Evolutionary conservation across 2,329 filamentous ascomycete genomes (phyloP).

Genomic region (Nigrospora sphaerica): DNA sequence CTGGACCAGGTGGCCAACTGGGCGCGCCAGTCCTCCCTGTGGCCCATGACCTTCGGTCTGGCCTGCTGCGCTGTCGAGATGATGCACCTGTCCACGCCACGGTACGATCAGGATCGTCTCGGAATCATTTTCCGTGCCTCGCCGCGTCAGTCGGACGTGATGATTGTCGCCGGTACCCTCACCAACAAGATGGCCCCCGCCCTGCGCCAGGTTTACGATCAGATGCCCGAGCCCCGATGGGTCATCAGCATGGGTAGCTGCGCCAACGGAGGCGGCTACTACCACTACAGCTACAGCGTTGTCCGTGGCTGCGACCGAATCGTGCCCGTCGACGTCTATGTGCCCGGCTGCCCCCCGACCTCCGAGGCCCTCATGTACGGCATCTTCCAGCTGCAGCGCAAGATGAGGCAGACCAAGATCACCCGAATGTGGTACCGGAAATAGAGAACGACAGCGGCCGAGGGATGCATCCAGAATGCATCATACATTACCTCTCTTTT

Average conservation of each 20-base stretch:
- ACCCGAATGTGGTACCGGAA: conserved; percentile 53
- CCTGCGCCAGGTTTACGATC: conserved; percentile 84
- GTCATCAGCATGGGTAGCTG: conserved; percentile 79
- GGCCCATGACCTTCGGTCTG: conserved; percentile 84
- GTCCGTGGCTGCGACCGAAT: conserved; percentile 70
- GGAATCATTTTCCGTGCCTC: conserved; percentile 89
- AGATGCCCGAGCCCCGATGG: conserved; percentile 91
- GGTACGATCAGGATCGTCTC: conserved; percentile 82
- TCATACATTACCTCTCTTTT: neutral
- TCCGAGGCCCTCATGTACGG: conserved; percentile 59
- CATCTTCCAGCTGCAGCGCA: conserved; percentile 70
- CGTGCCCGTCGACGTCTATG: conserved; percentile 74
- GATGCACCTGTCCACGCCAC: conserved; percentile 85
- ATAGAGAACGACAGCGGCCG: conserved; percentile 21
- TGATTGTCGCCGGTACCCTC: conserved; percentile 89
- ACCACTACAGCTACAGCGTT: conserved; percentile 79
- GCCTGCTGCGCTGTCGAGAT: conserved; percentile 88
- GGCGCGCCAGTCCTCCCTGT: conserved; percentile 76
- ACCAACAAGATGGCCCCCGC: conserved; percentile 97
- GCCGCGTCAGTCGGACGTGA: conserved; percentile 81
- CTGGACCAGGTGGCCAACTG: conserved; percentile 77
- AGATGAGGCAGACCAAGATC: conserved; percentile 58
- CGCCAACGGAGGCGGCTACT: conserved; percentile 79
- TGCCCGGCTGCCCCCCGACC: conserved; percentile 64
- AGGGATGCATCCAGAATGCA: no score